Conservation (phyloP, 768 basidiomycete genomes). For the Phaffia tasmanica region DNA sequence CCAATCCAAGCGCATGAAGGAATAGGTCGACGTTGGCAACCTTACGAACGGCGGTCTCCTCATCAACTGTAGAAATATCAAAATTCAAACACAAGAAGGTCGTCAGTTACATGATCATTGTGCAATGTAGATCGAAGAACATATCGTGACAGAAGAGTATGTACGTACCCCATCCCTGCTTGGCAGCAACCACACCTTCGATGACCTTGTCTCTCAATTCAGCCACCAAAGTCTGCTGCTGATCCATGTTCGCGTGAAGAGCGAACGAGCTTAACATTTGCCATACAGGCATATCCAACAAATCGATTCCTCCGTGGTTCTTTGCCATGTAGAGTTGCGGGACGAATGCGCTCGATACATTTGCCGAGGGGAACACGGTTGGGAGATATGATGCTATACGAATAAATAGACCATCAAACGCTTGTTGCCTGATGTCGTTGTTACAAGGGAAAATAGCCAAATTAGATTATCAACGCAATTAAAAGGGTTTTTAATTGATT, state of each 20-base stretch:
- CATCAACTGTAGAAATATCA: constrained; percentile 41
- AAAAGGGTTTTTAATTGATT: not conserved
- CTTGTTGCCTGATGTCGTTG: constrained; percentile 53
- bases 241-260: constrained; percentile 61
- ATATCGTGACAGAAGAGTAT: not conserved
- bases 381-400: constrained; percentile 64
- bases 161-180: constrained; percentile 45
- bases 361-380: constrained; percentile 76
- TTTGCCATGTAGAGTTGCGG: constrained; percentile 38
- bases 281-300: constrained; percentile 74
- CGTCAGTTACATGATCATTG: no score
- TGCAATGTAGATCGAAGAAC: not conserved
- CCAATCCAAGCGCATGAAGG: constrained; percentile 34
- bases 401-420: constrained; percentile 79
- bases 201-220: constrained; percentile 84
- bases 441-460: not conserved
- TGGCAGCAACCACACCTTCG: constrained; percentile 58
- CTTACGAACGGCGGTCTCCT: constrained; percentile 65
- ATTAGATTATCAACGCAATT: constrained; percentile 25
- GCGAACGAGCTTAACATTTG: constrained; percentile 83
- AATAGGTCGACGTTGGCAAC: constrained; percentile 81
- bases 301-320: constrained; percentile 40
- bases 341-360: constrained; percentile 41
- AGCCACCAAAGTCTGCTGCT: constrained; percentile 78
- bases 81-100: no score